A percentile compares a stretch with the other conserved stretches of the same genome.
Conservation (phyloP, 306 rosid genomes). For the Lotus japonicus region DNA sequence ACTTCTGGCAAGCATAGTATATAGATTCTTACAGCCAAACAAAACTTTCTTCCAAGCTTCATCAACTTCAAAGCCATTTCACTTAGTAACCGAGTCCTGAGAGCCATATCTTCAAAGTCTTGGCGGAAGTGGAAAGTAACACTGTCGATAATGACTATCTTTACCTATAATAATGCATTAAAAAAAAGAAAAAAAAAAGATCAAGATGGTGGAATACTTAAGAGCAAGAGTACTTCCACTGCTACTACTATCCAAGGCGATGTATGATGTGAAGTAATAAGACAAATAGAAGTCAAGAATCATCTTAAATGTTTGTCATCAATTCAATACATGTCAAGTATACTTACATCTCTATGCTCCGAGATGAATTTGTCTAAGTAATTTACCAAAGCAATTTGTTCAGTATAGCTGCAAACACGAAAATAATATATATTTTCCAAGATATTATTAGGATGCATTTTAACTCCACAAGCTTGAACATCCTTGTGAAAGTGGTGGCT, state of each 20-base stretch:
- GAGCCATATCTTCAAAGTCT: constrained; percentile 87
- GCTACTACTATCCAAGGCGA: not conserved
- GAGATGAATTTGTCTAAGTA: constrained; percentile 76
- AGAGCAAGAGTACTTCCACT: not conserved
- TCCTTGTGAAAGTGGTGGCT: constrained; percentile 44
- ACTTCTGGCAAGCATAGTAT: constrained; percentile 7
- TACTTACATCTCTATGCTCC: constrained; percentile 80
- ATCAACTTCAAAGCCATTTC: constrained; percentile 89
- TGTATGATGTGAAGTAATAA: not conserved
- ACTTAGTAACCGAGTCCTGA: constrained; percentile 73
- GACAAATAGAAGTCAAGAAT: not conserved
- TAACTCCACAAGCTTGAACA: constrained; percentile 34
- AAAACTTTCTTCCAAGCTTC: constrained; percentile 65
- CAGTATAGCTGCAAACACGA: constrained; percentile 83
- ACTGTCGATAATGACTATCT: constrained; percentile 77
- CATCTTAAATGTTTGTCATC: not conserved
- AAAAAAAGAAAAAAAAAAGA: not conserved
- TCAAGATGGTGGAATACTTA: not conserved
- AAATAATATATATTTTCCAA: constrained; percentile 78
- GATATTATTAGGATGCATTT: constrained; percentile 53
- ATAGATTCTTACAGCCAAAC: constrained; percentile 60
- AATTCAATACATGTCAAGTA: constrained; percentile 5
- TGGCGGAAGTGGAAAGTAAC: constrained; percentile 94
- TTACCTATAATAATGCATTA: constrained; percentile 47
- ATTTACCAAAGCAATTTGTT: constrained; percentile 82